Evolutionary conservation across 2,329 filamentous ascomycete genomes (phyloP).

Genomic region (Sporothrix inflata): DNA sequence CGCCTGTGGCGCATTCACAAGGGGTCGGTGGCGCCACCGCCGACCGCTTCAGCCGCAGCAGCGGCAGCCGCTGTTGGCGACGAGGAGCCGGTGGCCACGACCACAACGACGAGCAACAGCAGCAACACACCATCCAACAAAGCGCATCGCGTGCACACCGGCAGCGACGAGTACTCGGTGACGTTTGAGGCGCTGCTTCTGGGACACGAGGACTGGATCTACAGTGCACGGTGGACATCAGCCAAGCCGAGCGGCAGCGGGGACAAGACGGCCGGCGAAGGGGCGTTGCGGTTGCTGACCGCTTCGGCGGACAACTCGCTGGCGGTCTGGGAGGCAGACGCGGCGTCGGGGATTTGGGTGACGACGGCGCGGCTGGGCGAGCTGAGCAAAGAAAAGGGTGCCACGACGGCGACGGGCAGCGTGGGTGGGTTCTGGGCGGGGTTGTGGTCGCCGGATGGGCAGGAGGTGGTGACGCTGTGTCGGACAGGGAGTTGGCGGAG

Average conservation of each 20-base stretch:
- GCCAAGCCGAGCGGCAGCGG: slow-evolving; percentile 46
- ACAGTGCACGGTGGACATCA: slow-evolving; percentile 72
- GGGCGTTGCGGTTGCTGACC: slow-evolving; percentile 70
- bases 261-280: slow-evolving; percentile 30
- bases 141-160: slow-evolving; percentile 72
- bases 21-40: slow-evolving; percentile 65
- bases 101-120: slow-evolving; percentile 64
- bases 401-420: slow-evolving; percentile 93
- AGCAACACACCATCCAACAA: slow-evolving; percentile 89
- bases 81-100: slow-evolving; percentile 47
- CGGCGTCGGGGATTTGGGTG: slow-evolving; percentile 85
- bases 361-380: slow-evolving; percentile 85
- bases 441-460: slow-evolving; percentile 80
- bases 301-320: slow-evolving; percentile 95
- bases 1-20: slow-evolving; percentile 85
- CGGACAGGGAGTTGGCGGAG: slow-evolving; percentile 91
- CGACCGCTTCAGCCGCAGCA: slow-evolving; percentile 53
- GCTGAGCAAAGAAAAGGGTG: slow-evolving; percentile 92
- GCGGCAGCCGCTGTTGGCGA: slow-evolving; percentile 56
- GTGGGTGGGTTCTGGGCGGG: slow-evolving; percentile 97
- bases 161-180: slow-evolving; percentile 67
- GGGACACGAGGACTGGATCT: slow-evolving; percentile 98
- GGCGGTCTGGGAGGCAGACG: slow-evolving; percentile 87
- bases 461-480: slow-evolving; percentile 76
- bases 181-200: slow-evolving; percentile 93